Base-by-base conservation (phyloP, 208 protist species). In the Kentomonas sorsogonicus region DNA sequence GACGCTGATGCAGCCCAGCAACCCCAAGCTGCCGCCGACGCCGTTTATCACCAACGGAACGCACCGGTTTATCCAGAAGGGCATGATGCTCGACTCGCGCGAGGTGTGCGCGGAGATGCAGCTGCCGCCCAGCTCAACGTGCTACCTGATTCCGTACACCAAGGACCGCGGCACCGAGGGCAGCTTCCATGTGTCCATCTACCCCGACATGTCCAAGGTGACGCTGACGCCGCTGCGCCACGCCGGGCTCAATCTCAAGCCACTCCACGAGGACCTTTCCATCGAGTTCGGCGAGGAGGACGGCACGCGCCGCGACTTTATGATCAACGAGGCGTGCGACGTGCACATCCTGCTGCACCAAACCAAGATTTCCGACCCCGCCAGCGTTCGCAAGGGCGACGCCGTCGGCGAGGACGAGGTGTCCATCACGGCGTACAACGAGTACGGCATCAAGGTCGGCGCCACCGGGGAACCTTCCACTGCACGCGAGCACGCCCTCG, bases 61-160 rank as follows among this genome's bases (percentile, higher is more conserved):
- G 39, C 82, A 89, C 70, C 62, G 69, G 55, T 83, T 85, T 41
- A 52, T 93, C 38, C 79, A 88, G 55, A 93, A 88, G 71, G 82
- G 79, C 23, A 78, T 93, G 72, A 76, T 88, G 75, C 68, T 89
- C 25, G 79, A 93, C 58, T 72, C 82, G n/a, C 69, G 81, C 40
- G 76, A 86, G 55, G 77, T 93, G 41, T 93, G 82, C 45, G 63
- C 74, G 16, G 71, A 87, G 64, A 80, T 89, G 75, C 74, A 88
- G 57, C 57, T 89, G 47, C 86, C 86, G 39, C 73, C 86, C 13
- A 86, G 63, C 56, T 79, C 76, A 11, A 85, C 73, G 1, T 87
- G 79, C 63, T 93, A 89, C 63, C 74, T 93, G 16, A 70, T 93
- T 20, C 86, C 86, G 31, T 93, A 87, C 66, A 89, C 86, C 31